Evolutionary conservation across 108 stramenopile species (phyloP), one percentile per base, ranked within the genome.

Genomic region (Skeletonema costatum): DNA sequence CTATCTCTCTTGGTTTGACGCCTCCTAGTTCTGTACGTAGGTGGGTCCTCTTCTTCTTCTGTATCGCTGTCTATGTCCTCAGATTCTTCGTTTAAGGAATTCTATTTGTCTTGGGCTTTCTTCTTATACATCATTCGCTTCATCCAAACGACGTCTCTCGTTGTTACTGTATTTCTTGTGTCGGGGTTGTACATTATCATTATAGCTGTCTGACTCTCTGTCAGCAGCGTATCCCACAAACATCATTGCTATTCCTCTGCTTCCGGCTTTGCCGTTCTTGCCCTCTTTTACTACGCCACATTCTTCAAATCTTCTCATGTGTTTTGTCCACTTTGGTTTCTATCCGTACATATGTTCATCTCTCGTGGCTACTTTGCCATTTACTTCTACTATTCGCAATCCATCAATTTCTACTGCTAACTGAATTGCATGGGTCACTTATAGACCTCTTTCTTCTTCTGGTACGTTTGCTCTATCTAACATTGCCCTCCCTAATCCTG

Each of bases 141-240:
- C 60, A 77, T 7, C 76, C 76, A 71, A 8, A 64, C 64, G 29
- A 64, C 42, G 63, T 77, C 76, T n/a, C 76, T 16, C 4, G 70
- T 64, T 14, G 29, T 16, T 0, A 31, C 13, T 1, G 64, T 42
- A 2, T 13, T 2, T 3, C 31, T n/a, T 5, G 76, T 71, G 0
- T 19, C 30, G 4, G 25, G 61, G 33, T 72, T 58, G 29, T n/a
- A 77, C 62, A 77, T 71, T n/a, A n/a, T n/a, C n/a, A n/a, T n/a
- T n/a, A 3, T 33, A 39, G 29, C 12, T 42, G 33, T 77, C 61
- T 13, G 42, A 8, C 4, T 50, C 33, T 5, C 53, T 21, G 14
- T 62, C 30, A 1, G 12, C 12, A 3, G 70, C 59, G 64, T 79
- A 79, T 17, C 83, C 83, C 9, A 84, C 73, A 29, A 79, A 79